phyloP scores from a whole-genome alignment of 768 basidiomycete species.

The Kwoniella sp. region DNA sequence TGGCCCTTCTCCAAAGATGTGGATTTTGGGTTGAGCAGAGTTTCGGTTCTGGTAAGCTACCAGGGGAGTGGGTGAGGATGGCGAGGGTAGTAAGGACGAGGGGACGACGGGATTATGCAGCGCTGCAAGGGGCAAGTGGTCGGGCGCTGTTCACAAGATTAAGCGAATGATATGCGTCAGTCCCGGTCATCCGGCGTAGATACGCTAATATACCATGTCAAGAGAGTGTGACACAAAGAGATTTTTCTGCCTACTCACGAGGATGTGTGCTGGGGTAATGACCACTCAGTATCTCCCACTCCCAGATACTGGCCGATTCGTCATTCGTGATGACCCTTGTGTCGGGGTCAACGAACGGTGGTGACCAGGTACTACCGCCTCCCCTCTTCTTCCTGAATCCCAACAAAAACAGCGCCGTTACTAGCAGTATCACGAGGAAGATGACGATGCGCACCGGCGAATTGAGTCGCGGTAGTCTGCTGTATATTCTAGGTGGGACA shows the following conservation, averaged over 20 bases:
- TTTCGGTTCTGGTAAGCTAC: slow-evolving; percentile 46
- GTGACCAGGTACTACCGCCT: slow-evolving; percentile 44
- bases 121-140: slow-evolving; percentile 42
- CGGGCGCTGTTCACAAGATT: slow-evolving; percentile 44
- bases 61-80: slow-evolving; percentile 28
- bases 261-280: slow-evolving; percentile 84
- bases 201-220: background rate
- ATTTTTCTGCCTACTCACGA: slow-evolving; percentile 65
- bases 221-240: background rate
- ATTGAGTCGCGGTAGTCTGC: slow-evolving; percentile 33
- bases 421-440: slow-evolving; percentile 27
- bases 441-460: slow-evolving; percentile 35
- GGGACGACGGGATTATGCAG: slow-evolving; percentile 55
- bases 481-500: slow-evolving; percentile 47
- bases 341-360: slow-evolving; percentile 55
- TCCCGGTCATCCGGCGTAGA: background rate
- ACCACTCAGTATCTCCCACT: slow-evolving; percentile 91
- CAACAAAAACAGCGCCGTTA: slow-evolving; percentile 34
- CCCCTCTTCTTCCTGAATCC: slow-evolving; percentile 43
- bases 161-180: background rate
- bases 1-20: slow-evolving; percentile 72
- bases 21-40: slow-evolving; percentile 58
- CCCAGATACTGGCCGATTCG: slow-evolving; percentile 88
- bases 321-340: slow-evolving; percentile 57
- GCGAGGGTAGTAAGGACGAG: slow-evolving; percentile 36